Conservation (phyloP, 495 filamentous ascomycete species). For the Bryoglossum gracile region DNA sequence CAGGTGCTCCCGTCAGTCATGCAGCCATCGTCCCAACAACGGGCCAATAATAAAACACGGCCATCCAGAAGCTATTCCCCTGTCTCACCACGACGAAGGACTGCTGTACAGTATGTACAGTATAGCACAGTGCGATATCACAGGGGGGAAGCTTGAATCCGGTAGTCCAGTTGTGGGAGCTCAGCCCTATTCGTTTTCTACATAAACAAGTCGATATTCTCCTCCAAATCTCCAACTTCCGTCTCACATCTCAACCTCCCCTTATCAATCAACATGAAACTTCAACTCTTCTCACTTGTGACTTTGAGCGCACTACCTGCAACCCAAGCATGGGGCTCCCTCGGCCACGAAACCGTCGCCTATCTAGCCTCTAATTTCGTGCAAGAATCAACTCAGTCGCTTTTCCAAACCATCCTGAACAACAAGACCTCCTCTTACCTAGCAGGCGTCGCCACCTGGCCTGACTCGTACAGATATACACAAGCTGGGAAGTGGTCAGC, state of each 20-base stretch:
- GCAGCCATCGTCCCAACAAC: too few relatives aligned
- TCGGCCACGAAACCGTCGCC: conserved; percentile 54
- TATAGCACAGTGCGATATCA: too few relatives aligned
- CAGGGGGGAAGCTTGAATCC: too few relatives aligned
- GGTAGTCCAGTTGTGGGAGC: too few relatives aligned
- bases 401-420: conserved; percentile 41
- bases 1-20: too few relatives aligned
- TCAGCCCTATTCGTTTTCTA: too few relatives aligned
- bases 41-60: too few relatives aligned
- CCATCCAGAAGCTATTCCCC: too few relatives aligned
- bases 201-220: too few relatives aligned
- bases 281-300: background rate
- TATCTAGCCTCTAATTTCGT: conserved; percentile 49
- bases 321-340: conserved; percentile 50
- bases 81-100: too few relatives aligned
- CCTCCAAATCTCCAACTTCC: too few relatives aligned
- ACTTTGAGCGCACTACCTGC: background rate
- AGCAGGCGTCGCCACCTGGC: conserved; percentile 55
- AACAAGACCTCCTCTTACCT: conserved; percentile 47
- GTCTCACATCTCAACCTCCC: background rate
- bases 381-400: conserved; percentile 34
- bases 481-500: conserved; percentile 34
- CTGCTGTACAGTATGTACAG: too few relatives aligned
- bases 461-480: conserved; percentile 45
- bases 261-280: conserved; percentile 10